Evolutionary conservation across 768 basidiomycete genomes (phyloP), one percentile per base, ranked within the genome.

Genomic region (Lactarius quietus): DNA sequence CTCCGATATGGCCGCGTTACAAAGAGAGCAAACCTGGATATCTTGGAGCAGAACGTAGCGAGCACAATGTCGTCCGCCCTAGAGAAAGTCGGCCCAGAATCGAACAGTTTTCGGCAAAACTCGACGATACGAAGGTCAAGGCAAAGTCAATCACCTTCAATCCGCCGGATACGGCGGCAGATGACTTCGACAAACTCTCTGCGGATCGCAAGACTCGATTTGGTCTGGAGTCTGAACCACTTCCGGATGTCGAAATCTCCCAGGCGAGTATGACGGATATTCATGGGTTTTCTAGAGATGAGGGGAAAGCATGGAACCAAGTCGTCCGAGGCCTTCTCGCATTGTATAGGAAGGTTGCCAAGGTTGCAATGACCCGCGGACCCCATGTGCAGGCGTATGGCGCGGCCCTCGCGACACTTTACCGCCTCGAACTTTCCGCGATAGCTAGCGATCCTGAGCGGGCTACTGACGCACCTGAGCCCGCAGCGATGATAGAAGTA

Each of bases 31-130:
- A 72, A 72, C 18, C 70, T 80, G 7, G 78, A 78, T 57, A 71
- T 78, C 38, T 68, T 77, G 1, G 79, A 79, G 59, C 77, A 74
- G 48, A 77, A 78, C 33, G 72, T 77, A 1, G 77, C 77, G 0
- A 74, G 72, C 38, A 72, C 57, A 3, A 74, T 76, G 74, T 72
- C 75, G 1, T 57, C 59, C 15, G 38, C 65, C 3, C 69, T 75
- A 17, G 69, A 69, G 14, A 36, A 60, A 3, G 59, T 69, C 38
- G 61, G 58, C 36, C 39, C 54, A 8, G 57, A 41, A 61, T 76
- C 20, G 38, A 54, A 38, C 14, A 36, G 3, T 33, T 74, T 57
- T 60, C 59, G 12, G 55, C 67, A 28, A 60, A 29, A 1, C 45
- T 45, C 28, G 33, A 69, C 3, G 14, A 36, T 4, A 62, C 36